Conservation (phyloP, 345 rosid genomes). For the Lagerstroemia speciosa region DNA sequence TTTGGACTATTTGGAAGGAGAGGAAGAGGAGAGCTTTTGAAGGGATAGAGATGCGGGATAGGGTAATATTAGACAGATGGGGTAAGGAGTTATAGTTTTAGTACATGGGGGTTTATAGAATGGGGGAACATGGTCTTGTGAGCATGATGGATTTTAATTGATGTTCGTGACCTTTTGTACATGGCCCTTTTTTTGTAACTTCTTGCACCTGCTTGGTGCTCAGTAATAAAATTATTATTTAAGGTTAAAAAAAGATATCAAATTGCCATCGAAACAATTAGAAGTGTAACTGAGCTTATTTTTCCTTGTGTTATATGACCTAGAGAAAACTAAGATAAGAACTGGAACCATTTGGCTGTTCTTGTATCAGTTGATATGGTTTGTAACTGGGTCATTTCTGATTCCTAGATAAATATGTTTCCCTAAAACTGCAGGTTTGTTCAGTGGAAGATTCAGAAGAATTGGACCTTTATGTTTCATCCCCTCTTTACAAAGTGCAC, state of each 20-base stretch:
- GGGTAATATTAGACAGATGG: no score
- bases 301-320: not conserved
- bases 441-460: constrained; percentile 62
- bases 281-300: not conserved
- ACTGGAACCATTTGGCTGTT: not conserved
- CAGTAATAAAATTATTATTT: no score
- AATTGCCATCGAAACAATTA: not conserved
- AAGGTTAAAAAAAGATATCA: not conserved
- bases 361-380: not conserved
- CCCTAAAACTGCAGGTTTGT: constrained; percentile 43
- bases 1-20: no score
- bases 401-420: not conserved
- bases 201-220: no score
- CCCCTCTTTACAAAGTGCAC: constrained; percentile 62
- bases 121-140: no score
- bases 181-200: no score
- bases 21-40: no score
- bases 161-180: no score
- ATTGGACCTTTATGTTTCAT: constrained; percentile 52
- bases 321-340: not conserved
- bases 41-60: no score
- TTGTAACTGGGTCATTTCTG: not conserved
- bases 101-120: no score
- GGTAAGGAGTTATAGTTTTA: no score
- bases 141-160: no score